A percentile compares a stretch with the other conserved stretches of the same genome.
Conservation (phyloP, 1,284 basidiomycete species). For the Marasmius sp. region DNA sequence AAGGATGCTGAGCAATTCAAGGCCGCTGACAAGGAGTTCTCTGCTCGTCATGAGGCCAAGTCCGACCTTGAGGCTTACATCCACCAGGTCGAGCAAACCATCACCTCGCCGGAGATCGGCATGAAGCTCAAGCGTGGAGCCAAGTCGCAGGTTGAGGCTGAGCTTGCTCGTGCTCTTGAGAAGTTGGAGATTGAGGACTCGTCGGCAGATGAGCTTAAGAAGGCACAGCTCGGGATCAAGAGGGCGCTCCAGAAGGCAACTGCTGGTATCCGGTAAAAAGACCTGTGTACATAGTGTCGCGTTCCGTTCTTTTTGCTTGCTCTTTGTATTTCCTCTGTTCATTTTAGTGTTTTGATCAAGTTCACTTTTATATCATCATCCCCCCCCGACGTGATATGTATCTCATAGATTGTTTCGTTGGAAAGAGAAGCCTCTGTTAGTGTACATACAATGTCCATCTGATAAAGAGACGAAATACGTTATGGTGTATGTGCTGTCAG, state of each 20-base stretch:
- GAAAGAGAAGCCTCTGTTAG: neutral
- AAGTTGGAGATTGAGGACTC: slow-evolving; percentile 95
- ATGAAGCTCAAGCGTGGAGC: slow-evolving; percentile 97
- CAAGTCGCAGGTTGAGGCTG: slow-evolving; percentile 89
- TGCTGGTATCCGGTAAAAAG: slow-evolving; percentile 71
- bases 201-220: slow-evolving; percentile 89
- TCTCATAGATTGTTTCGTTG: neutral
- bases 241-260: slow-evolving; percentile 96
- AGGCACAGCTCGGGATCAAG: slow-evolving; percentile 90
- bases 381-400: neutral
- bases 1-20: slow-evolving; percentile 97
- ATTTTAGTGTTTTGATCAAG: neutral
- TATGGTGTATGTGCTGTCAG: slow-evolving; percentile 6
- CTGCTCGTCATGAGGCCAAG: slow-evolving; percentile 94
- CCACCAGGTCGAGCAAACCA: slow-evolving; percentile 91
- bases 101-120: slow-evolving; percentile 91
- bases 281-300: slow-evolving; percentile 10
- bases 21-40: slow-evolving; percentile 95
- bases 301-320: neutral
- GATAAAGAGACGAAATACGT: neutral
- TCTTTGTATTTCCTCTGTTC: neutral
- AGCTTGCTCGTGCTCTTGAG: slow-evolving; percentile 95
- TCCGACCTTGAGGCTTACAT: slow-evolving; percentile 95
- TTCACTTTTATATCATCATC: neutral
- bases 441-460: neutral